Base-by-base conservation (phyloP, 169 alveolate species). In the Plasmodium blacklocki region DNA sequence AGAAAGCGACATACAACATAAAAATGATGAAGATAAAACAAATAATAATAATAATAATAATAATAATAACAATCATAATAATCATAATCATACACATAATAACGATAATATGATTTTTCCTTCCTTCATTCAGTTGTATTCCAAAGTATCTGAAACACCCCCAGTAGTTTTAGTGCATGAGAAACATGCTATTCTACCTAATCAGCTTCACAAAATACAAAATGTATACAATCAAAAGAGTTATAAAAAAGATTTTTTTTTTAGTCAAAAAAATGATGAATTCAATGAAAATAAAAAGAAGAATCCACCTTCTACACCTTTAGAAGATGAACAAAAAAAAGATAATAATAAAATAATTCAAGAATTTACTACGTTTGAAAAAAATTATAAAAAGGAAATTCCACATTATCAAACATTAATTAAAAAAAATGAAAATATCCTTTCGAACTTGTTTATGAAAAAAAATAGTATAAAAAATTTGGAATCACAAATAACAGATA, bases 181-280 rank as follows among this genome's bases (percentile, higher is more conserved):
- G 43, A 83, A 83, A 23, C 91, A 83, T 60, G 91, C 91, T 3
- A 74, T 11, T 56, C 59, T 83, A 62, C 76, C 68, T 12, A 59
- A 83, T 58, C 91, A 83, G 18, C 43, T 83, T 11, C 14, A 56
- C 21, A 83, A 63, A 21, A 70, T 83, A 73, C 86, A 83, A 32
- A 56, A 83, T 70, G 32, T 60, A 50, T 83, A 83, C 32, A 83
- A 59, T 73, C 56, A 71, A 26, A 74, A 68, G 21, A 71, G 19
- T 70, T 83, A 83, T 63, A 83, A 50, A 23, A 43, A 62, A 45
- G 64, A 50, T 29, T 39, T 58, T n/a, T 70, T 78, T 67, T 14
- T 26, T n/a, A 0, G 7, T 11, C 29, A 3, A 18, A 62, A 21
- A 12, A 15, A 62, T 12, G 1, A 62, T 4, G 2, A 6, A 18